Conservation (phyloP, 331 rosid genomes). For the Malus hybrid region DNA sequence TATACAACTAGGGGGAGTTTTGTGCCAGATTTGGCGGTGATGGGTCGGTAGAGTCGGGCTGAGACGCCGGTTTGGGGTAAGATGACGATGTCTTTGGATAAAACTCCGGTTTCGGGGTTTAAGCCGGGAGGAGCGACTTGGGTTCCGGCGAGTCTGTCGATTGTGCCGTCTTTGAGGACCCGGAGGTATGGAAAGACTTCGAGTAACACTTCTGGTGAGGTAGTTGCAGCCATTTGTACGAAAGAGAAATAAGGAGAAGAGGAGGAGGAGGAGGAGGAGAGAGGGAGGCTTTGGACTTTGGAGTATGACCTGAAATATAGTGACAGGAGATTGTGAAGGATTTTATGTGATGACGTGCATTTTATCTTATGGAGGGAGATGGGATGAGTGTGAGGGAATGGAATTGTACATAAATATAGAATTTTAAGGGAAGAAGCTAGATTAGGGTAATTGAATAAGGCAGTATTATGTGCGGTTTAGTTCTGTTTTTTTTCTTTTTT, state of each 20-base stretch:
- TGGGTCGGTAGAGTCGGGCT: constrained; percentile 57
- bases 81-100: constrained; percentile 60
- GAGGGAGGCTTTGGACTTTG: too few species aligned
- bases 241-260: not conserved
- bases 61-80: constrained; percentile 46
- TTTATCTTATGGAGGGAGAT: too few species aligned
- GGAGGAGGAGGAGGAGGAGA: too few species aligned
- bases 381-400: too few species aligned
- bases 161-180: constrained; percentile 49
- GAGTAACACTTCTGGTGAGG: constrained; percentile 22
- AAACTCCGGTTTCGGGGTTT: constrained; percentile 51
- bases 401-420: too few species aligned
- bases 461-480: too few species aligned
- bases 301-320: too few species aligned
- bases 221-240: constrained; percentile 33
- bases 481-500: too few species aligned
- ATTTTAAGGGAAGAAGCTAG: too few species aligned
- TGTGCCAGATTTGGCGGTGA: not conserved
- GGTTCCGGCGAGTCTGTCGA: constrained; percentile 56
- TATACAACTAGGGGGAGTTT: constrained; percentile 58
- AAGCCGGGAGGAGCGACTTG: constrained; percentile 43
- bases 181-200: constrained; percentile 71
- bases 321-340: too few species aligned
- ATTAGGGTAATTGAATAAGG: too few species aligned
- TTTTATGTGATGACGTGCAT: too few species aligned